Evolutionary conservation across 345 rosid species (phyloP).

Genomic region (Psidium friedrichsthalianum): DNA sequence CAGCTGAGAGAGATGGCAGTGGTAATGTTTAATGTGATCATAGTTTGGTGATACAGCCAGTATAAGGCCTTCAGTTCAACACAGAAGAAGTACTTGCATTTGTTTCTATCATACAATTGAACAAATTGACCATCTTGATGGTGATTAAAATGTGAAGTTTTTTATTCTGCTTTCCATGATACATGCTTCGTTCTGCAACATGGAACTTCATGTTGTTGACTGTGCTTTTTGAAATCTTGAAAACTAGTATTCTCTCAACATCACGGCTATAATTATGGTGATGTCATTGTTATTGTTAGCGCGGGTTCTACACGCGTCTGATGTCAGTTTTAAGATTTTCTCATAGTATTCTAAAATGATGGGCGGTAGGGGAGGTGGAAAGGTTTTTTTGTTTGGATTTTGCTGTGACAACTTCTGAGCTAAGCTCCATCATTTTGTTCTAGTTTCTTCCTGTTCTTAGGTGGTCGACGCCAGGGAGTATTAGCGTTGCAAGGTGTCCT

Average conservation of each 20-base stretch:
- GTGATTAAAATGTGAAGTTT: neutral
- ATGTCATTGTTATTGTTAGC: neutral
- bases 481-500: too few relatives aligned
- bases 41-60: conserved; percentile 71
- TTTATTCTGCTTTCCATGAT: neutral
- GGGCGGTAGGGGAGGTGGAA: too few relatives aligned
- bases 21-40: conserved; percentile 65
- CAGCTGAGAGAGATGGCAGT: conserved; percentile 76
- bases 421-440: neutral
- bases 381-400: neutral
- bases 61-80: conserved; percentile 59
- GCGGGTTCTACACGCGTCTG: neutral
- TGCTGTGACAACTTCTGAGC: neutral
- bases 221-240: neutral
- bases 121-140: neutral
- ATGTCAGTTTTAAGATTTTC: too few relatives aligned
- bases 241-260: neutral
- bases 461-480: too few relatives aligned
- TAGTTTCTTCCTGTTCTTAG: too few relatives aligned
- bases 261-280: neutral
- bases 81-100: conserved; percentile 48
- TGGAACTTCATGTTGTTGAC: neutral
- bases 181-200: neutral
- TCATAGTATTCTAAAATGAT: too few relatives aligned
- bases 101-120: neutral